Evolutionary conservation across 139 green algal genomes (phyloP).

Genomic region (Coelastrella sp.): DNA sequence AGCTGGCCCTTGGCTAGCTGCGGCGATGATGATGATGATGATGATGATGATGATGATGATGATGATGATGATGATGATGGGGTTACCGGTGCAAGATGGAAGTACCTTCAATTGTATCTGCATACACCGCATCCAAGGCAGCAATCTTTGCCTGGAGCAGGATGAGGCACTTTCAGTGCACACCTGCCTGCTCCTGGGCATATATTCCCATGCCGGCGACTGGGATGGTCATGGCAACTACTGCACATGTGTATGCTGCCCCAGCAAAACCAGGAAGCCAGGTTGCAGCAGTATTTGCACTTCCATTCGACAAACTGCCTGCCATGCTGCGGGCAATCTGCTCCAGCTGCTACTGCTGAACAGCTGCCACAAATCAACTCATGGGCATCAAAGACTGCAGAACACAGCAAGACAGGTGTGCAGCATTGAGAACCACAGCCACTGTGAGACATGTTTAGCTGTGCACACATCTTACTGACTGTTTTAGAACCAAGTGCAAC

Average conservation of each 20-base stretch:
- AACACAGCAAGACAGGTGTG: background rate
- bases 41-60: too few species aligned
- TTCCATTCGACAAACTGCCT: conserved; percentile 59
- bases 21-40: too few species aligned
- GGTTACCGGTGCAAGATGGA: too few species aligned
- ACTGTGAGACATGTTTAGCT: too few species aligned
- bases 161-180: conserved; percentile 26
- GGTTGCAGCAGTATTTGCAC: conserved; percentile 49
- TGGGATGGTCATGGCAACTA: conserved; percentile 31
- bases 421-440: background rate
- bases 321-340: conserved; percentile 46
- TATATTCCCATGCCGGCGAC: background rate
- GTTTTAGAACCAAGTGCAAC: background rate
- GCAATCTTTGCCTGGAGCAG: background rate
- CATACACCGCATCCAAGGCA: conserved; percentile 43
- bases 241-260: conserved; percentile 34
- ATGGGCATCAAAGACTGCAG: conserved; percentile 1
- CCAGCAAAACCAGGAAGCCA: conserved; percentile 47
- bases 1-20: too few species aligned
- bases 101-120: background rate
- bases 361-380: conserved; percentile 50
- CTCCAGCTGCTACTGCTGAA: conserved; percentile 24
- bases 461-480: too few species aligned
- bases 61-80: too few species aligned
- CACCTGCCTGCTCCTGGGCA: background rate